These are phyloP conservation scores for Lachnellula subtilissima DNA, from an alignment of 2,329 filamentous ascomycete genomes.

Conservation along the genomic window DNA sequence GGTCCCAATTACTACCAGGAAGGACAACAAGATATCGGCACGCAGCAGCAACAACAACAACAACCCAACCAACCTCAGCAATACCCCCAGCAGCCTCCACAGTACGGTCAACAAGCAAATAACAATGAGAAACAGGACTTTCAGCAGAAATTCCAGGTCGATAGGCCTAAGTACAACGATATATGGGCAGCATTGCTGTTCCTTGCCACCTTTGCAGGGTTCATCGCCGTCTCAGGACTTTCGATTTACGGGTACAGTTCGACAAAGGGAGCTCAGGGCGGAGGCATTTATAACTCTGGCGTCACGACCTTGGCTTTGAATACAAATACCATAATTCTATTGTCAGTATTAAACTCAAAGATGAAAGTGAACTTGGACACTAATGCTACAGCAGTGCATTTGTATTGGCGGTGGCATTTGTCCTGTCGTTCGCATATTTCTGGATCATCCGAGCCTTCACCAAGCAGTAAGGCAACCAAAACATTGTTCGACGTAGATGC, in stretches of 20 bases:
- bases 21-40: constrained; percentile 13
- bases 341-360: constrained; percentile 35
- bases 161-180: constrained; percentile 85
- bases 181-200: constrained; percentile 82
- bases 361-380: not conserved
- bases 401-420: constrained; percentile 66
- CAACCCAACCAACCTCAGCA: constrained; percentile 6
- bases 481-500: not conserved
- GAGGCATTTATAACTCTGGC: constrained; percentile 64
- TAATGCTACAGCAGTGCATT: constrained; percentile 45
- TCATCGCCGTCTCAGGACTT: constrained; percentile 70
- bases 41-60: constrained; percentile 10
- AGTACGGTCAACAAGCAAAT: constrained; percentile 14
- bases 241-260: constrained; percentile 68
- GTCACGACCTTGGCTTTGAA: constrained; percentile 63
- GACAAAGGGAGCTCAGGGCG: constrained; percentile 59
- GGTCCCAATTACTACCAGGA: constrained; percentile 24
- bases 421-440: constrained; percentile 74
- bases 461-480: constrained; percentile 50
- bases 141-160: constrained; percentile 76
- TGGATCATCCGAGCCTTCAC: constrained; percentile 71
- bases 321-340: constrained; percentile 81
- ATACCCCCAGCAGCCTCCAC: constrained; percentile 20
- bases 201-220: constrained; percentile 66
- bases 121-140: constrained; percentile 42